Conservation (phyloP, 2,329 filamentous ascomycete genomes). For the Cercospora zeina region DNA sequence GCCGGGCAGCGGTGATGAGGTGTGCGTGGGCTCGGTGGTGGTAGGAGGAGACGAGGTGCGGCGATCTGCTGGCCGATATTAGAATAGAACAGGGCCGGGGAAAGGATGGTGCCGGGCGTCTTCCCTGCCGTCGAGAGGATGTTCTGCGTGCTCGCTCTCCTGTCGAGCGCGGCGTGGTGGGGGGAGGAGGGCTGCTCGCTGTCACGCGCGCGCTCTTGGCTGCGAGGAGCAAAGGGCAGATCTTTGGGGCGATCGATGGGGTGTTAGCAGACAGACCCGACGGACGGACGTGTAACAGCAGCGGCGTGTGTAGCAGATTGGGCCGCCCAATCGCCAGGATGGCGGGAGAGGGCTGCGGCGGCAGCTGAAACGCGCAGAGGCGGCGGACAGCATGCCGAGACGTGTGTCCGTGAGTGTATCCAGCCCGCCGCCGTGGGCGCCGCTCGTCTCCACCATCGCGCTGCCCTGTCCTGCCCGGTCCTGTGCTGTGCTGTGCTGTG, state of each 20-base stretch:
- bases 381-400: conserved; percentile 2
- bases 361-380: neutral
- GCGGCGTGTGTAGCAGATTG: neutral
- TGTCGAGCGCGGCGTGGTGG: conserved; percentile 6
- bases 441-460: neutral
- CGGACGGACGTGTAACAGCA: neutral
- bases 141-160: conserved; percentile 8
- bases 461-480: too few relatives aligned
- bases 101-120: conserved; percentile 15
- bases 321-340: neutral
- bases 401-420: neutral
- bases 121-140: conserved; percentile 12
- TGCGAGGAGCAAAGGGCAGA: conserved; percentile 11
- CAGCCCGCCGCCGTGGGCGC: neutral
- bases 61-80: conserved; percentile 13
- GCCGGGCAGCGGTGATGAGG: conserved; percentile 22
- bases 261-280: conserved; percentile 9
- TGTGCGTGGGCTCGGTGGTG: neutral
- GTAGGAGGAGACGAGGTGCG: conserved; percentile 10
- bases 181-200: neutral
- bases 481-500: neutral
- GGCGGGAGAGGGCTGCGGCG: conserved; percentile 3
- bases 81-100: conserved; percentile 4
- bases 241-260: conserved; percentile 4
- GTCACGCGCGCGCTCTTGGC: conserved; percentile 10